Evolutionary conservation across 495 filamentous ascomycete species (phyloP).

Genomic region (Lasiosphaeria miniovina): DNA sequence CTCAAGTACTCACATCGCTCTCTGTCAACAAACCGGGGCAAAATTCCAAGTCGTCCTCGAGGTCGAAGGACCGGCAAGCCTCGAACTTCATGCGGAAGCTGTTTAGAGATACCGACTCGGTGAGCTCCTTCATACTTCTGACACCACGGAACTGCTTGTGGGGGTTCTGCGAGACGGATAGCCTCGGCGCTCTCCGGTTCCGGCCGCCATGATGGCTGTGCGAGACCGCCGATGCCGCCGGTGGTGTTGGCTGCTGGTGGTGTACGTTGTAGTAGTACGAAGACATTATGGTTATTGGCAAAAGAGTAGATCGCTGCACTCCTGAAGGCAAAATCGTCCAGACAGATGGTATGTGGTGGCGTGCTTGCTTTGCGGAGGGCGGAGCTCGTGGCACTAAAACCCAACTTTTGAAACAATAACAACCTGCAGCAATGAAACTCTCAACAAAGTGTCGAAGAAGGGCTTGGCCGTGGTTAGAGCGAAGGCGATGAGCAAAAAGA

Average conservation of each 20-base stretch:
- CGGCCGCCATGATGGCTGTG: constrained; percentile 81
- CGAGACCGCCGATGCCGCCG: constrained; percentile 49
- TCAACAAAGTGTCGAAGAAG: background rate
- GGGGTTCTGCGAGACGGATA: constrained; percentile 73
- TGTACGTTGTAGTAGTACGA: constrained; percentile 69
- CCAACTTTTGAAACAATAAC: constrained; percentile 28
- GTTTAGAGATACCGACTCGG: constrained; percentile 68
- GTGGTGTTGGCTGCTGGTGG: constrained; percentile 60
- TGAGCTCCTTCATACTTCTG: constrained; percentile 83
- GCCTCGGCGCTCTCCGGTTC: constrained; percentile 80
- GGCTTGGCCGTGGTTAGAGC: background rate
- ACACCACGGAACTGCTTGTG: constrained; percentile 82
- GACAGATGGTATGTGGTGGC: constrained; percentile 17
- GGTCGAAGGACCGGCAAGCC: constrained; percentile 88
- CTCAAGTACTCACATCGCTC: constrained; percentile 76
- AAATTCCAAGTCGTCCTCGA: constrained; percentile 96
- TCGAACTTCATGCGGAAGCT: constrained; percentile 84
- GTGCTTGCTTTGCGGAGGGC: constrained; percentile 21
- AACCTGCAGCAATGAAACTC: too few species aligned
- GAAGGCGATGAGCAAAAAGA: constrained; percentile 4
- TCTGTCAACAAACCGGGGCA: constrained; percentile 92
- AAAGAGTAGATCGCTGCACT: constrained; percentile 9
- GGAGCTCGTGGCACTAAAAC: constrained; percentile 20
- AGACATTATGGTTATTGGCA: constrained; percentile 59
- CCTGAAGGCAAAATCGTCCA: constrained; percentile 21